A percentile compares a stretch with the other conserved stretches of the same genome.
phyloP scores from a whole-genome alignment of 1,284 basidiomycete genomes.

The Tausonia pullulans region DNA sequence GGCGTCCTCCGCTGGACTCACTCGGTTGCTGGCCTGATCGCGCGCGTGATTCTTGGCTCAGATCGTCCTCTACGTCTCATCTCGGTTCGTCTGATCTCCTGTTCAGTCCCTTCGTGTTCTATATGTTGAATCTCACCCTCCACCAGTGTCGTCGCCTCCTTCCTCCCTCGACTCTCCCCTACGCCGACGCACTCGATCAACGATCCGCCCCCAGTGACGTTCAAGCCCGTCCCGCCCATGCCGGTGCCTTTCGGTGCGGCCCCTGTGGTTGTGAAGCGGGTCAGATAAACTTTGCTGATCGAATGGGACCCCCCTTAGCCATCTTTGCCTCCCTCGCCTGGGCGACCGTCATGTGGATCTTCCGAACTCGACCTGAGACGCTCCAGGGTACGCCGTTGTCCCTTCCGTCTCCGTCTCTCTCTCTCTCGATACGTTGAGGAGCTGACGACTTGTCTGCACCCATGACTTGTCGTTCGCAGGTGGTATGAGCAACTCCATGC shows the following conservation, averaged over 20 bases:
- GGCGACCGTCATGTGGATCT: constrained; percentile 97
- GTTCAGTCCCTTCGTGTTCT: neutral
- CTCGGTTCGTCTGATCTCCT: constrained; percentile 17
- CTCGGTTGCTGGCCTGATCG: neutral
- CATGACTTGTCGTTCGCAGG: neutral
- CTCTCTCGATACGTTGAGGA: neutral
- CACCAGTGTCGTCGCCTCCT: constrained; percentile 69
- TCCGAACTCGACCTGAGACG: constrained; percentile 69
- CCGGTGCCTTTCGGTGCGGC: constrained; percentile 24
- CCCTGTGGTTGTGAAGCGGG: constrained; percentile 23
- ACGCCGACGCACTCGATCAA: constrained; percentile 14
- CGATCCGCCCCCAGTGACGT: constrained; percentile 3
- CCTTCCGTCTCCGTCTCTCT: constrained; percentile 35
- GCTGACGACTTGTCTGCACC: neutral
- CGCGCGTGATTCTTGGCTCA: constrained; percentile 29
- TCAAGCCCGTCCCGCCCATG: constrained; percentile 18
- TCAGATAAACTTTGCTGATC: constrained; percentile 11
- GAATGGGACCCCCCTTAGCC: constrained; percentile 37
- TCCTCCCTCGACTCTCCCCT: constrained; percentile 55
- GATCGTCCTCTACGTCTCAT: constrained; percentile 79
- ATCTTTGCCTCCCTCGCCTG: constrained; percentile 81
- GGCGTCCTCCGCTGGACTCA: neutral
- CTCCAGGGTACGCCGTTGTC: constrained; percentile 80
- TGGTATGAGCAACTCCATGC: constrained; percentile 55
- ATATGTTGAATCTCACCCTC: neutral